phyloP scores from a whole-genome alignment of 139 green algal species.

The Micractinium sp. region DNA sequence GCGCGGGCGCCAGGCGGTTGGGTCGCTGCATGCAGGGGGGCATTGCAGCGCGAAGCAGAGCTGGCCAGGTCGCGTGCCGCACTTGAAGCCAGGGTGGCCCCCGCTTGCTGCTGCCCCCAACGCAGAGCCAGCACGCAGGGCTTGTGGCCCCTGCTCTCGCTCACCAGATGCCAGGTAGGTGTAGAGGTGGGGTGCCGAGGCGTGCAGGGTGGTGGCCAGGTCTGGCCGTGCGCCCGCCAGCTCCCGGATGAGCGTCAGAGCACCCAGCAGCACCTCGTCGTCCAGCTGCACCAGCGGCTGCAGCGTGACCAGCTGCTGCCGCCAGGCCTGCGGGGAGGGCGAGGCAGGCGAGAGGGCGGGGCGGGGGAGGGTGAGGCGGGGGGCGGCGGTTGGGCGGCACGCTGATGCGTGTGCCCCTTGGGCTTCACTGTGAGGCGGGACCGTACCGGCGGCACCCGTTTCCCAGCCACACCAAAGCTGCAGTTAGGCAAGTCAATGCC shows the following conservation, averaged over 20 bases:
- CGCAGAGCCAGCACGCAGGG: not conserved
- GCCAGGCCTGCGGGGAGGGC: slow-evolving; percentile 9
- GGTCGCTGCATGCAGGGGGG: too few relatives aligned
- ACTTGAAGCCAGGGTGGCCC: too few relatives aligned
- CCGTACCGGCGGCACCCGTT: too few relatives aligned
- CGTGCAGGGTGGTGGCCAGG: not conserved
- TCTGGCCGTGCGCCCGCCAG: not conserved
- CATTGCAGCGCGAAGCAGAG: too few relatives aligned
- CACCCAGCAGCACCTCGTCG: slow-evolving; percentile 20
- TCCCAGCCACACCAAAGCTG: too few relatives aligned
- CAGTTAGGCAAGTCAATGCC: too few relatives aligned
- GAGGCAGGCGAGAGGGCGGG: not conserved
- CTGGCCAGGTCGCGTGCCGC: too few relatives aligned
- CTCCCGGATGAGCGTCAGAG: slow-evolving; percentile 15
- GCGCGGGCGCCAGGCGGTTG: too few relatives aligned
- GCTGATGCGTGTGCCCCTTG: not conserved
- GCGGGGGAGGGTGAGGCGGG: not conserved
- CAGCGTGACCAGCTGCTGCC: slow-evolving; percentile 13
- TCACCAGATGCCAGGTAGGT: slow-evolving; percentile 31
- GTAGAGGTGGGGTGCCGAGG: slow-evolving; percentile 10
- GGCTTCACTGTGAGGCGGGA: too few relatives aligned
- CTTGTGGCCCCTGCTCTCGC: not conserved
- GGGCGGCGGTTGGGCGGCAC: not conserved
- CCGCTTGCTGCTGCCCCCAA: not conserved
- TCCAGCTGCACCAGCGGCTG: slow-evolving; percentile 29